Percentiles rank a stretch among this genome's conserved stretches.
These are phyloP conservation scores for Pseudogymnoascus sp. DNA, from an alignment of 2,329 filamentous ascomycete species.

Conservation along the genomic window DNA sequence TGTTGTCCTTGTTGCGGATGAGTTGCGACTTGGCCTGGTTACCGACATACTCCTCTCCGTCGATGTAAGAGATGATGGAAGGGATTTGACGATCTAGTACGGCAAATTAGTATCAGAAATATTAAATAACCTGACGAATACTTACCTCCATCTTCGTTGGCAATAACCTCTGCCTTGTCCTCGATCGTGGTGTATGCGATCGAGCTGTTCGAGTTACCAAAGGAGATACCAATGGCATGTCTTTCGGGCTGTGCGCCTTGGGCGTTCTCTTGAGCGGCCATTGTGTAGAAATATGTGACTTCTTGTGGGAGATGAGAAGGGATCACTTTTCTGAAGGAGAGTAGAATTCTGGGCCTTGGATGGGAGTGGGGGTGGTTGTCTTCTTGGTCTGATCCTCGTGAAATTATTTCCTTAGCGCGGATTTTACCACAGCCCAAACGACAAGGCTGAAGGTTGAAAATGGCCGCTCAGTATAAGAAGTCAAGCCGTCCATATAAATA, in stretches of 20 bases:
- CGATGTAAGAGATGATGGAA: slow-evolving; percentile 85
- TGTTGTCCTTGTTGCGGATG: slow-evolving; percentile 86
- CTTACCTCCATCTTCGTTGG: slow-evolving; percentile 93
- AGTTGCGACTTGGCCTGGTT: slow-evolving; percentile 91
- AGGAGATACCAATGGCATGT: slow-evolving; percentile 85
- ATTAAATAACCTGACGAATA: slow-evolving; percentile 14
- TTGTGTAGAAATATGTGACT: slow-evolving; percentile 15
- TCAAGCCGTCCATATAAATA: background rate
- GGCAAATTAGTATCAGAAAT: slow-evolving; percentile 10
- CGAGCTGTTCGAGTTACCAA: slow-evolving; percentile 97
- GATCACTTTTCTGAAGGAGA: slow-evolving; percentile 1
- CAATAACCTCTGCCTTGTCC: slow-evolving; percentile 94
- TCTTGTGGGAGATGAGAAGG: slow-evolving; percentile 4
- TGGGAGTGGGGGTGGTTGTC: background rate
- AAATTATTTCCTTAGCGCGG: slow-evolving; percentile 9
- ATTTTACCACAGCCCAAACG: background rate
- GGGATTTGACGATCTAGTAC: slow-evolving; percentile 86
- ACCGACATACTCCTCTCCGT: slow-evolving; percentile 94
- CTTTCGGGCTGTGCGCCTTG: slow-evolving; percentile 40
- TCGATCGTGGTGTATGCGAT: slow-evolving; percentile 91
- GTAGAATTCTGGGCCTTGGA: slow-evolving; percentile 5
- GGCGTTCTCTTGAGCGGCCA: slow-evolving; percentile 22
- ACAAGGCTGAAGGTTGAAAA: slow-evolving; percentile 8
- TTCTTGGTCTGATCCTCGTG: slow-evolving; percentile 8
- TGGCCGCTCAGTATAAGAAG: background rate